These are phyloP conservation scores for Rutstroemia sp. DNA, from an alignment of 2,329 filamentous ascomycete genomes.

Conservation along the genomic window DNA sequence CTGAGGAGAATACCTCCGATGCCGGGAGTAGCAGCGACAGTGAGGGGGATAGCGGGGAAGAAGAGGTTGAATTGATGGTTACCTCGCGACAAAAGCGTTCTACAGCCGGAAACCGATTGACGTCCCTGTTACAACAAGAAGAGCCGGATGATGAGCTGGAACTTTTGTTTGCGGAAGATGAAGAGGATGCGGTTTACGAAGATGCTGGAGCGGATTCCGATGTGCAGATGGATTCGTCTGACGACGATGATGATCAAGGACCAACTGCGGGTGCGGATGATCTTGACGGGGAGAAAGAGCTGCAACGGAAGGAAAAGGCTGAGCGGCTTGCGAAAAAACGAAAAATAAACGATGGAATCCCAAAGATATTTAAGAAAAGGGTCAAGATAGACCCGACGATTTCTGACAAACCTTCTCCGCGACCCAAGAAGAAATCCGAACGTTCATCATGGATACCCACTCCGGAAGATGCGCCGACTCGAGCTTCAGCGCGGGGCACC, in stretches of 20 bases:
- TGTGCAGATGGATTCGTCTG: conserved; percentile 78
- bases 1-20: conserved; percentile 15
- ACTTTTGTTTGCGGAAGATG: conserved; percentile 65
- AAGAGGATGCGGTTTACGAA: conserved; percentile 60
- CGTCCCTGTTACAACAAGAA: conserved; percentile 67
- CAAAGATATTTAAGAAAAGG: conserved; percentile 65
- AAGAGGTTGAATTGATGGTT: conserved; percentile 58
- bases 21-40: conserved; percentile 13
- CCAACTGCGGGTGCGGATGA: conserved; percentile 50
- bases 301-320: conserved; percentile 68
- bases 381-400: conserved; percentile 60
- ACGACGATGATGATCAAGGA: conserved; percentile 73
- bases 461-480: conserved; percentile 50
- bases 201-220: conserved; percentile 65
- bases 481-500: conserved; percentile 54
- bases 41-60: conserved; percentile 12
- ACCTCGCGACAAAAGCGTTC: conserved; percentile 68
- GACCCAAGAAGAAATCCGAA: conserved; percentile 63
- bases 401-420: conserved; percentile 31
- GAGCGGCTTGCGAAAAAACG: conserved; percentile 69
- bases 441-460: conserved; percentile 63
- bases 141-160: conserved; percentile 56
- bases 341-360: conserved; percentile 69
- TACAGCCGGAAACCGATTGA: conserved; percentile 80
- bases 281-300: conserved; percentile 77